Percentiles rank a stretch among this genome's conserved stretches.
Evolutionary conservation across 192 early-diverging fungal species (phyloP).

Genomic region (Lobulomyces angularis): DNA sequence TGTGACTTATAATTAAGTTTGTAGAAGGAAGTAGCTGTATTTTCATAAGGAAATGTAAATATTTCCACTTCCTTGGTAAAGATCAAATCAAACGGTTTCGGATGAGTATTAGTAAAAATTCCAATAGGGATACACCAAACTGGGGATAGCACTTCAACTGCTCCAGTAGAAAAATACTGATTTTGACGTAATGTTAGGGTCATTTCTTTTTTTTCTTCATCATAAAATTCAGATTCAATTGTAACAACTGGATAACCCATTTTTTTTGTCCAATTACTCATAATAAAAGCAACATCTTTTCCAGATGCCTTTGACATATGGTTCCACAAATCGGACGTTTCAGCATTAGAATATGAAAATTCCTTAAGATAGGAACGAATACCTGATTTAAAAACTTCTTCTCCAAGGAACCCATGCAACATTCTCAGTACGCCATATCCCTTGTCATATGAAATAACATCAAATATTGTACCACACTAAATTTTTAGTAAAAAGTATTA

Average conservation of each 20-base stretch:
- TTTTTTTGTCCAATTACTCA: constrained; percentile 78
- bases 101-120: too few relatives aligned
- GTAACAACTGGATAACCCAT: constrained; percentile 73
- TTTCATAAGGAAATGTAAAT: constrained; percentile 36
- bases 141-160: constrained; percentile 47
- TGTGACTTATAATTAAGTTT: constrained; percentile 76
- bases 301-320: constrained; percentile 69
- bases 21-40: constrained; percentile 40
- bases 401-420: too few relatives aligned
- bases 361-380: constrained; percentile 82
- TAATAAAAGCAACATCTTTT: constrained; percentile 65
- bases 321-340: constrained; percentile 72
- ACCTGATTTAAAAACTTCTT: too few relatives aligned
- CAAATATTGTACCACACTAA: too few relatives aligned
- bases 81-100: too few relatives aligned
- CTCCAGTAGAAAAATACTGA: constrained; percentile 73
- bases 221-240: constrained; percentile 11
- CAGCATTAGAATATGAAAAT: constrained; percentile 34
- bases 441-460: too few relatives aligned
- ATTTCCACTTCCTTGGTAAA: constrained; percentile 9
- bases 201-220: constrained; percentile 21
- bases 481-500: too few relatives aligned
- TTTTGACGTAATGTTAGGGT: constrained; percentile 58
- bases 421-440: too few relatives aligned
- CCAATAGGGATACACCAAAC: constrained; percentile 4